Percentiles rank a stretch among this genome's conserved stretches.
These are phyloP conservation scores for Schizochytrium sp. DNA, from an alignment of 108 stramenopile genomes.

Conservation along the genomic window DNA sequence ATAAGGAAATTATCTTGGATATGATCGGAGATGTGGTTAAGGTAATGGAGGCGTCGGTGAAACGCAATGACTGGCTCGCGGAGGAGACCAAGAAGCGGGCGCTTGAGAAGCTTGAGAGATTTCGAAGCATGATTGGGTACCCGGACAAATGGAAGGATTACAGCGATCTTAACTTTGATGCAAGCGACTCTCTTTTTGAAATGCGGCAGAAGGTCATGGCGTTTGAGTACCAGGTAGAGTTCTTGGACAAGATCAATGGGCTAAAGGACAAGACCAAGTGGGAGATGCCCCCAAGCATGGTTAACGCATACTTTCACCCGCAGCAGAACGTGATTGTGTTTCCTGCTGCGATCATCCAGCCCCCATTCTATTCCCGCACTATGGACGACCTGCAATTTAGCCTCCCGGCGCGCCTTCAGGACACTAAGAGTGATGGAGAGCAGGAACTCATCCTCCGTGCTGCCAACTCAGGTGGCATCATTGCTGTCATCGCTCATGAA, in stretches of 20 bases:
- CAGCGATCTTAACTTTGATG: conserved; percentile 67
- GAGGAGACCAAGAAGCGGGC: conserved; percentile 79
- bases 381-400: conserved; percentile 73
- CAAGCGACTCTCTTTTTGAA: conserved; percentile 73
- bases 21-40: conserved; percentile 84
- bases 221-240: conserved; percentile 77
- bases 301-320: conserved; percentile 78
- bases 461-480: conserved; percentile 85
- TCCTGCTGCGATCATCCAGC: conserved; percentile 88
- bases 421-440: not conserved
- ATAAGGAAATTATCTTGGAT: conserved; percentile 77
- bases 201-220: conserved; percentile 77
- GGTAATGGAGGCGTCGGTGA: conserved; percentile 82
- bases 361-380: conserved; percentile 83
- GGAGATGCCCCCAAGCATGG: conserved; percentile 88
- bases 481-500: conserved; percentile 86
- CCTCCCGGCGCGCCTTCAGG: conserved; percentile 38
- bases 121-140: conserved; percentile 83
- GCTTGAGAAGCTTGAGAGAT: conserved; percentile 83
- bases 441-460: conserved; percentile 62
- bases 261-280: conserved; percentile 84
- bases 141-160: conserved; percentile 87
- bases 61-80: conserved; percentile 88
- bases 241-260: conserved; percentile 82
- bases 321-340: conserved; percentile 71